Base-by-base conservation (phyloP, 192 early-diverging fungal species). In the Rhizophagus prolifer region DNA sequence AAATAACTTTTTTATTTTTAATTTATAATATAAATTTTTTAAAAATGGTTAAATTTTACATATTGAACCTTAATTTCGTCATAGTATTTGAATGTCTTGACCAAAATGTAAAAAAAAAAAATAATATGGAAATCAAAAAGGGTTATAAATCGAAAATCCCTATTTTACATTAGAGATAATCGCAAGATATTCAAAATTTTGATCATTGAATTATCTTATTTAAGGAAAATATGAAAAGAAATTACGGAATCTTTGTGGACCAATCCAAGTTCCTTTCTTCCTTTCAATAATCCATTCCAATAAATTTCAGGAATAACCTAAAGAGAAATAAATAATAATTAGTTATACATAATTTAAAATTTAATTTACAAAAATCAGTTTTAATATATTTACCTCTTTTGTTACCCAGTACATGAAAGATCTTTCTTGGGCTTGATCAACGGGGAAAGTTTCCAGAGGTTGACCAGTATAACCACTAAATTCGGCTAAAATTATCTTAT, bases 401-500 rank as follows among this genome's bases (percentile, higher is more conserved):
- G 90, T 96, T 38, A 96, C 82, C 72, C 87, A 86, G 79, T 94
- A 93, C 26, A 88, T 86, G 26, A 88, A 82, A n/a, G 82, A 82
- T 61, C 87, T 85, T 81, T 93, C 91, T 70, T 87, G 84, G 67
- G 89, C 88, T 80, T 96, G 95, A 85, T 96, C 88, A 78, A 93
- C 86, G 58, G 92, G 91, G 86, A 95, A 94, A 7, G 94, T 96
- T 81, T 96, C 91, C 69, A 91, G 83, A 41, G 91, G 93, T 46
- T 84, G 65, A 19, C 87, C 88, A 34, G 88, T 87, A 81, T 92
- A 94, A 9, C 92, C 94, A 50, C 89, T 91, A 83, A 96, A 96
- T 79, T 96, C 94, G 54, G 94, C 94, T 74, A 96, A 85, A 30
- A 96, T 91, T 46, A 96, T 81, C 81, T 92, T 89, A 76, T 94